Percentiles rank a stretch among this genome's conserved stretches.
Conservation (phyloP, 768 basidiomycete species). For the Lactifluus subvellereus region DNA sequence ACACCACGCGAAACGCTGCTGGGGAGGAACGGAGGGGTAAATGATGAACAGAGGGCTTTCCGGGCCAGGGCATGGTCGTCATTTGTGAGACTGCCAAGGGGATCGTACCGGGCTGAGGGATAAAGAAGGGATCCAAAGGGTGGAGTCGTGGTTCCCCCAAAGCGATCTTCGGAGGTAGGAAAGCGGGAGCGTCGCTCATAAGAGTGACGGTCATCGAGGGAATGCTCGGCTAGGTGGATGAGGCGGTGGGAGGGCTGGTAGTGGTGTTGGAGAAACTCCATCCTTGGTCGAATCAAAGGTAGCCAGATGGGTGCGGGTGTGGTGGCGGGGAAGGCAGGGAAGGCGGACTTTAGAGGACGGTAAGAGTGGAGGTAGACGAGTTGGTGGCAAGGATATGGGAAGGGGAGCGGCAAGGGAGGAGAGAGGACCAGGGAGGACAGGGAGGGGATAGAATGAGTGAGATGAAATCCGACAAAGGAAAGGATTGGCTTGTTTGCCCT, state of each 20-base stretch:
- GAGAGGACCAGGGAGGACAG: background rate
- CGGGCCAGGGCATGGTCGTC: slow-evolving; percentile 7
- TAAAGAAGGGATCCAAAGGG: background rate
- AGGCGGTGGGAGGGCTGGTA: background rate
- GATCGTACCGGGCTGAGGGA: slow-evolving; percentile 20
- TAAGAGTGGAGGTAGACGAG: background rate
- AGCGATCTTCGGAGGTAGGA: slow-evolving; percentile 16
- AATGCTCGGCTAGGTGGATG: background rate
- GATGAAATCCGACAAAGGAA: slow-evolving; percentile 24
- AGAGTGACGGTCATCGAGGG: background rate
- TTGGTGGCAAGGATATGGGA: background rate
- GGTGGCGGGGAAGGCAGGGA: slow-evolving; percentile 9
- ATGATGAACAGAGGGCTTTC: slow-evolving; percentile 8
- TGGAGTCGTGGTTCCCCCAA: slow-evolving; percentile 2
- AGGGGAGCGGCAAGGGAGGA: background rate
- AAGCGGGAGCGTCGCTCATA: slow-evolving; percentile 6
- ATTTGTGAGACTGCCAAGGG: slow-evolving; percentile 17
- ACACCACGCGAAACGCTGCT: slow-evolving; percentile 17
- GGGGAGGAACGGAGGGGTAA: slow-evolving; percentile 9
- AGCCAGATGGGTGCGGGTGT: slow-evolving; percentile 12
- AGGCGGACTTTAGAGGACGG: slow-evolving; percentile 23
- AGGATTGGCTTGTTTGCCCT: slow-evolving; percentile 25
- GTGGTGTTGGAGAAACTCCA: slow-evolving; percentile 14
- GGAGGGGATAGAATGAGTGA: slow-evolving; percentile 6
- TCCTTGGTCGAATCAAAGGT: slow-evolving; percentile 9